Evolutionary conservation across 768 basidiomycete species (phyloP).

Genomic region (Glaciozyma antarctica): DNA sequence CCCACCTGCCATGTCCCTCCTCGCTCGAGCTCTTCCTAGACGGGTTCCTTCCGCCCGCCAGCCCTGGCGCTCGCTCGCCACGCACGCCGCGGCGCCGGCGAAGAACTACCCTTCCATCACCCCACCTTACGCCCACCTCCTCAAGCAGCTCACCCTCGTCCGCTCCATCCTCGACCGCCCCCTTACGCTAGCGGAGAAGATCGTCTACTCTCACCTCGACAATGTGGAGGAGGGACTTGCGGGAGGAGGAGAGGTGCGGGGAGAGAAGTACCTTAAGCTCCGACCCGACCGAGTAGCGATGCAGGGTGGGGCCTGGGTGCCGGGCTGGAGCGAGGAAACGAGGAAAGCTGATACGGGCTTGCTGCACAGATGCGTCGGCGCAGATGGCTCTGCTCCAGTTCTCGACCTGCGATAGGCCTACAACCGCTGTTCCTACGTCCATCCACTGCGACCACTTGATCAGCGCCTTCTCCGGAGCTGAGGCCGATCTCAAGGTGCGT

Average conservation of each 20-base stretch:
- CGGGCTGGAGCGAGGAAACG: not conserved
- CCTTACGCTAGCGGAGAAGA: slow-evolving; percentile 93
- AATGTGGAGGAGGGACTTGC: slow-evolving; percentile 63
- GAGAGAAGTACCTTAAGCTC: slow-evolving; percentile 81
- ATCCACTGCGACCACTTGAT: slow-evolving; percentile 99
- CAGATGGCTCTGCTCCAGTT: slow-evolving; percentile 72
- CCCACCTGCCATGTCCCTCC: not conserved
- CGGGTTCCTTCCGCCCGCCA: not conserved
- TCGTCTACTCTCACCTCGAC: slow-evolving; percentile 81
- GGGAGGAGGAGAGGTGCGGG: slow-evolving; percentile 59
- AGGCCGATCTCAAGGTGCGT: slow-evolving; percentile 68
- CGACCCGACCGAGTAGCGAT: slow-evolving; percentile 89
- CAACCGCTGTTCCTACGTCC: slow-evolving; percentile 59
- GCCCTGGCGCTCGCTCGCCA: slow-evolving; percentile 15
- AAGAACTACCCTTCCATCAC: slow-evolving; percentile 66
- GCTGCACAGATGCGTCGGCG: slow-evolving; percentile 42
- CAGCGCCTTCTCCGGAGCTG: slow-evolving; percentile 81
- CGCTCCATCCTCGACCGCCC: slow-evolving; percentile 64
- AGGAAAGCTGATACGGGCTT: slow-evolving; percentile 7
- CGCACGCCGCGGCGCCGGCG: slow-evolving; percentile 41
- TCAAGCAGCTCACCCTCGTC: slow-evolving; percentile 61
- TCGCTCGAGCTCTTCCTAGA: not conserved
- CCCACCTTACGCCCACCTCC: slow-evolving; percentile 68
- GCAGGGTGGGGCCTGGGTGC: slow-evolving; percentile 64
- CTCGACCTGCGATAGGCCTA: slow-evolving; percentile 84